phyloP scores from a whole-genome alignment of 345 rosid species.

The Dovyalis caffra region DNA sequence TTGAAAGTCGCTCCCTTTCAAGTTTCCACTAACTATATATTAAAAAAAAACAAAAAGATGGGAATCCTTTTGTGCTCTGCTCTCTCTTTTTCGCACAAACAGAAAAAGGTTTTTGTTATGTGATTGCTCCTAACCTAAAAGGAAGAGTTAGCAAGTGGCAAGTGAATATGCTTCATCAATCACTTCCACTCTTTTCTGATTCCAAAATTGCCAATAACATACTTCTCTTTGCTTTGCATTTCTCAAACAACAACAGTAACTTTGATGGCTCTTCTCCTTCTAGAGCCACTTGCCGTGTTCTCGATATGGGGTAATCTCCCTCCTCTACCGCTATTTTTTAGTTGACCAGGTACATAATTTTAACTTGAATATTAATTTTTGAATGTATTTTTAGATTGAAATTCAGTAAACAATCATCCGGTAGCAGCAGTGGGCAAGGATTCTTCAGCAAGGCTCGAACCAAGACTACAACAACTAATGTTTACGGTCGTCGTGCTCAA shows the following conservation, averaged over 20 bases:
- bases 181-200: conserved; percentile 13
- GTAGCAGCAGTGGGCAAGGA: conserved; percentile 25
- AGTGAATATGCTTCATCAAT: conserved; percentile 14
- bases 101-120: too few species aligned
- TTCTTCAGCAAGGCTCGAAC: conserved; percentile 47
- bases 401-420: conserved; percentile 32
- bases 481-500: conserved; percentile 47
- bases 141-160: background rate
- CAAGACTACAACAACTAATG: conserved; percentile 28
- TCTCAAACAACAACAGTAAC: too few species aligned
- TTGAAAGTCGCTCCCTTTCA: too few species aligned
- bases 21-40: too few species aligned
- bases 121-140: too few species aligned
- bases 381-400: conserved; percentile 42
- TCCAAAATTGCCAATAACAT: conserved; percentile 16
- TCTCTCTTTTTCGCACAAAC: too few species aligned
- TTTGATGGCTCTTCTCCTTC: too few species aligned
- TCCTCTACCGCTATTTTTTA: background rate
- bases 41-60: background rate
- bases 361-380: background rate
- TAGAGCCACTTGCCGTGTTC: too few species aligned
- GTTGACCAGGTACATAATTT: too few species aligned
- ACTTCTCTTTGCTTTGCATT: conserved; percentile 1
- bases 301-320: conserved; percentile 22
- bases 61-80: background rate